phyloP scores from a whole-genome alignment of 495 filamentous ascomycete species.

The Xeromyces bisporus region DNA sequence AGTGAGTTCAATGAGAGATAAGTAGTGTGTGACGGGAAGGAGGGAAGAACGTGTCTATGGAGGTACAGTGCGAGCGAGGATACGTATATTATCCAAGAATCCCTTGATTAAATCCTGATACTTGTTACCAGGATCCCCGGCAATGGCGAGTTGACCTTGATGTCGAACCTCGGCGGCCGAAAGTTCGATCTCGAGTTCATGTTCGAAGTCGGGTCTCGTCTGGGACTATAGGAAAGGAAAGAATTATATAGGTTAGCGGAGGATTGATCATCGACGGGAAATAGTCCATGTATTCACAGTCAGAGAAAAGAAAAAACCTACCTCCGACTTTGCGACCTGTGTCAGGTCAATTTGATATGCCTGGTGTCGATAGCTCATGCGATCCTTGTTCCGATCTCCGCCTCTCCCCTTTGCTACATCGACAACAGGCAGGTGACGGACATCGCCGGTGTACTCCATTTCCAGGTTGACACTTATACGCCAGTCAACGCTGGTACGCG shows the following conservation, averaged over 20 bases:
- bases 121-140: conserved; percentile 38
- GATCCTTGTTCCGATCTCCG: conserved; percentile 64
- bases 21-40: too few relatives aligned
- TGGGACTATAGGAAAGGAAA: conserved; percentile 14
- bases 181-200: conserved; percentile 80
- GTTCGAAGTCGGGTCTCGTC: conserved; percentile 45
- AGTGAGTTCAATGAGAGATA: too few relatives aligned
- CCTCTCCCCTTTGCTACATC: conserved; percentile 19
- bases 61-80: conserved; percentile 40
- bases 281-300: background rate
- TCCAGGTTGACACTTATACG: conserved; percentile 82
- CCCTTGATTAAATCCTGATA: conserved; percentile 65
- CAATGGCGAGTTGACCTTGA: conserved; percentile 45
- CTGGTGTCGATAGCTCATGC: conserved; percentile 72
- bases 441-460: conserved; percentile 62
- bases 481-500: conserved; percentile 58
- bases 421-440: conserved; percentile 31
- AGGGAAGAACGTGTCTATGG: too few relatives aligned
- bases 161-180: conserved; percentile 47
- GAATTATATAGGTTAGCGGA: conserved; percentile 2
- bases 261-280: too few relatives aligned
- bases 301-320: conserved; percentile 21
- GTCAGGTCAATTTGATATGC: conserved; percentile 81
- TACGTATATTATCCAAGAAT: conserved; percentile 66
- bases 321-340: conserved; percentile 52